Conservation (phyloP, 2,329 filamentous ascomycete genomes). For the Epichloe festucae region DNA sequence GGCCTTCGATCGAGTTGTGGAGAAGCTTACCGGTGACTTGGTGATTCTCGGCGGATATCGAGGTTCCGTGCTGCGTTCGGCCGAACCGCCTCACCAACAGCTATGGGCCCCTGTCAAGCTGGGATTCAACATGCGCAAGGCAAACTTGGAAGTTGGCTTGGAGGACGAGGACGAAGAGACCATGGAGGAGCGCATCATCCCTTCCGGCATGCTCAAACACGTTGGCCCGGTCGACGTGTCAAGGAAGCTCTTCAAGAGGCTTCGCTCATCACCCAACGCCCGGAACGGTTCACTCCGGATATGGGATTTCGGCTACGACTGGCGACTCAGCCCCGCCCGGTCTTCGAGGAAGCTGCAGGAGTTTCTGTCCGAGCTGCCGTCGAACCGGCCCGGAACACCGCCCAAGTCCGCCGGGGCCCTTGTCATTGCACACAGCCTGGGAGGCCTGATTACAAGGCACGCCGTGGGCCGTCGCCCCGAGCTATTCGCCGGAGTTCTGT, state of each 20-base stretch:
- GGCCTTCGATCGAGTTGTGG: constrained; percentile 42
- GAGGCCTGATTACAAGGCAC: constrained; percentile 77
- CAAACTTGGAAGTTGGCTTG: constrained; percentile 78
- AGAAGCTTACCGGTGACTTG: constrained; percentile 66
- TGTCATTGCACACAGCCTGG: constrained; percentile 77
- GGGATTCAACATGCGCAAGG: constrained; percentile 80
- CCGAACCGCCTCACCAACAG: constrained; percentile 70
- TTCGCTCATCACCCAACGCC: constrained; percentile 62
- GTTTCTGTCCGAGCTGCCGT: constrained; percentile 63
- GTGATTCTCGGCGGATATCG: constrained; percentile 85
- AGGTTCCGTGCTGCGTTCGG: constrained; percentile 77
- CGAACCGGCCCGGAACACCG: constrained; percentile 48
- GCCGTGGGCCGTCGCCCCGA: constrained; percentile 77
- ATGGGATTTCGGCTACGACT: constrained; percentile 91
- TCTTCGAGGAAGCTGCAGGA: constrained; percentile 58
- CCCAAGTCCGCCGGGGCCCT: constrained; percentile 52
- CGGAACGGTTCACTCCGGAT: constrained; percentile 59
- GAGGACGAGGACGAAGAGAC: constrained; percentile 68
- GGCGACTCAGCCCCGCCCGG: constrained; percentile 72
- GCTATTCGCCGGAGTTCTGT: constrained; percentile 75
- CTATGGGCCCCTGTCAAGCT: constrained; percentile 92
- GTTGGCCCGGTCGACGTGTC: constrained; percentile 89
- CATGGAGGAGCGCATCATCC: constrained; percentile 72
- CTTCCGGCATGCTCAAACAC: constrained; percentile 80
- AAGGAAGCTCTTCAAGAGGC: constrained; percentile 63